Evolutionary conservation across 495 filamentous ascomycete genomes (phyloP).

Genomic region (Darksidea phi): DNA sequence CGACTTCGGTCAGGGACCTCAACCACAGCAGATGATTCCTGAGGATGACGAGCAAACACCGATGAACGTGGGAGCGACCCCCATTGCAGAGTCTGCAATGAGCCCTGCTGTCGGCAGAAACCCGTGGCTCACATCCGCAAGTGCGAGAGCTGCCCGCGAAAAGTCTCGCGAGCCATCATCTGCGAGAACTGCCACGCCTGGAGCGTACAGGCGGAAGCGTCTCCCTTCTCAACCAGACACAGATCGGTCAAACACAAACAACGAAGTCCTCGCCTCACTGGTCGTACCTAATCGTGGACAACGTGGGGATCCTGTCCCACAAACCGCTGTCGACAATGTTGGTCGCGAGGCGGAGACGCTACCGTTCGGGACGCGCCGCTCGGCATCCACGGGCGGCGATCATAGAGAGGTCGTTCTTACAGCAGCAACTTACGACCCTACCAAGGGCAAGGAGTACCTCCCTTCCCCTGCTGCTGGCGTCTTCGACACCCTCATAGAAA

Average conservation of each 20-base stretch:
- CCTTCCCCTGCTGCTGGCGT: slow-evolving; percentile 59
- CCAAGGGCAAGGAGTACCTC: slow-evolving; percentile 39
- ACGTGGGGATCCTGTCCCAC: slow-evolving; percentile 18
- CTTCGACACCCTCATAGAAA: slow-evolving; percentile 55
- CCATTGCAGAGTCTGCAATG: slow-evolving; percentile 87
- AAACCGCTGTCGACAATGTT: slow-evolving; percentile 31
- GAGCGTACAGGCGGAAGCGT: slow-evolving; percentile 64
- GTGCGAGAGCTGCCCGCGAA: slow-evolving; percentile 39
- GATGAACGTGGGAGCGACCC: slow-evolving; percentile 75
- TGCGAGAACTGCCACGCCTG: slow-evolving; percentile 71
- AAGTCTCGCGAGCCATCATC: slow-evolving; percentile 62
- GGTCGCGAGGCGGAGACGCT: slow-evolving; percentile 33
- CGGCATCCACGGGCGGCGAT: slow-evolving; percentile 18
- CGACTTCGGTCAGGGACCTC: slow-evolving; percentile 55
- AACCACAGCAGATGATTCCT: slow-evolving; percentile 31
- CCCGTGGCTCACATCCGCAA: slow-evolving; percentile 50
- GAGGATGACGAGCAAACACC: slow-evolving; percentile 67
- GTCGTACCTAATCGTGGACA: slow-evolving; percentile 30
- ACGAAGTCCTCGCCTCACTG: slow-evolving; percentile 26
- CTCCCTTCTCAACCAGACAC: slow-evolving; percentile 86
- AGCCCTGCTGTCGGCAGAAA: slow-evolving; percentile 22
- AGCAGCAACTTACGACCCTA: slow-evolving; percentile 34
- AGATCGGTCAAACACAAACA: slow-evolving; percentile 33
- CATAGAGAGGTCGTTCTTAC: slow-evolving; percentile 31
- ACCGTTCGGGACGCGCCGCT: slow-evolving; percentile 29